These are phyloP conservation scores for Yamadazyma oceani DNA, from an alignment of 1,139 yeast species.

Conservation along the genomic window DNA sequence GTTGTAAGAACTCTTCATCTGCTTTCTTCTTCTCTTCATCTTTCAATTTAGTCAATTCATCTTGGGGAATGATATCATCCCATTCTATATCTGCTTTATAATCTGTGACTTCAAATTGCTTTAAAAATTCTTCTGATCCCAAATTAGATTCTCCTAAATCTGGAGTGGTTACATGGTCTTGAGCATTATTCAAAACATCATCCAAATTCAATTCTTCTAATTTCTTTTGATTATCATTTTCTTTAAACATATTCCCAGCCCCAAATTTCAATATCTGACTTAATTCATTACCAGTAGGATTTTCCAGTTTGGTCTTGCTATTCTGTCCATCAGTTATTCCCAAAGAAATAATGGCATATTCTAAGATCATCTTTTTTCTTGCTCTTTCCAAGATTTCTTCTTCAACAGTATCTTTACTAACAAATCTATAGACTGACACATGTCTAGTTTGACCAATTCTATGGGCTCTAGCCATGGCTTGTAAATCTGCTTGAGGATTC, in stretches of 20 bases:
- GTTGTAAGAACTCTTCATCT: constrained; percentile 83
- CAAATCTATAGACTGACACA: constrained; percentile 95
- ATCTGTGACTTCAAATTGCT: constrained; percentile 97
- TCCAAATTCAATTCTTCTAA: constrained; percentile 93
- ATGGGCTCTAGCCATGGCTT: constrained; percentile 99
- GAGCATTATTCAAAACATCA: constrained; percentile 95
- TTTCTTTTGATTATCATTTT: constrained; percentile 88
- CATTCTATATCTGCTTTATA: constrained; percentile 98
- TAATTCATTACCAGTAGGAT: constrained; percentile 82
- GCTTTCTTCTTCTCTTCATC: constrained; percentile 86
- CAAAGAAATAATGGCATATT: constrained; percentile 92
- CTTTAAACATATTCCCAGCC: constrained; percentile 97
- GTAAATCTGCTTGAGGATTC: constrained; percentile 98
- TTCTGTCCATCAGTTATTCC: constrained; percentile 82
- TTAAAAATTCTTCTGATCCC: constrained; percentile 97
- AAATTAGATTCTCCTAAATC: constrained; percentile 94
- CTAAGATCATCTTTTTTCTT: constrained; percentile 95
- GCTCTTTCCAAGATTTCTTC: constrained; percentile 97
- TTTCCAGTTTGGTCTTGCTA: constrained; percentile 44
- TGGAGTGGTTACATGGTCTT: constrained; percentile 95
- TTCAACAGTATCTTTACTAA: constrained; percentile 95
- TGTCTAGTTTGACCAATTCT: constrained; percentile 98
- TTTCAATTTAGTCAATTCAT: constrained; percentile 82
- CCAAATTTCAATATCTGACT: constrained; percentile 95
- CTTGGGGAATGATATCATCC: constrained; percentile 99